Conservation (phyloP, 495 filamentous ascomycete species). For the Daldinia decipiens region DNA sequence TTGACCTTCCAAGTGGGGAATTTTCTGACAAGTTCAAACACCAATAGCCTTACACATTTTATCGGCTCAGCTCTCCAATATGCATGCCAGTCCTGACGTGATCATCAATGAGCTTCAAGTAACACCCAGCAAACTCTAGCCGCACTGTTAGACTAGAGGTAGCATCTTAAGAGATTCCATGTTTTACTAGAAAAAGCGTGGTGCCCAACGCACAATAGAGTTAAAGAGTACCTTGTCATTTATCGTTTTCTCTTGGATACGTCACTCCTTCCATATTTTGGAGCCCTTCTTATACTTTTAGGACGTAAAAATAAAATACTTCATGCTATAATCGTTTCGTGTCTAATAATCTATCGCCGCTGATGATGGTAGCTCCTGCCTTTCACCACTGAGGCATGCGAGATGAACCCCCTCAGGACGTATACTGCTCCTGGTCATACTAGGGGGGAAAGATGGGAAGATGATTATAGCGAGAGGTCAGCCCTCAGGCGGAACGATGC, state of each 20-base stretch:
- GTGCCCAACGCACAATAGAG: too few relatives aligned
- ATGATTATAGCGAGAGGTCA: not conserved
- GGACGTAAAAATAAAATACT: too few relatives aligned
- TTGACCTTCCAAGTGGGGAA: constrained; percentile 19
- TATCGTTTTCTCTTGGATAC: too few relatives aligned
- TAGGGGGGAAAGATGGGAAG: not conserved
- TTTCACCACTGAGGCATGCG: not conserved
- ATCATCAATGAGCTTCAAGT: not conserved
- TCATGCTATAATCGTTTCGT: too few relatives aligned
- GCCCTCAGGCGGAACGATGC: not conserved
- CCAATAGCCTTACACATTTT: constrained; percentile 20
- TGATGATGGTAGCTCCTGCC: not conserved
- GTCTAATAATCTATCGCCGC: not conserved
- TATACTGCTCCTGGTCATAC: not conserved
- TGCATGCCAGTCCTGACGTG: not conserved
- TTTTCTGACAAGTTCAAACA: not conserved
- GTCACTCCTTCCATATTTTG: too few relatives aligned
- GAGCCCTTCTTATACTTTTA: too few relatives aligned
- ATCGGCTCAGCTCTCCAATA: constrained; percentile 7
- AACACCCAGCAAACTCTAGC: not conserved
- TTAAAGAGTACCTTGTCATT: too few relatives aligned
- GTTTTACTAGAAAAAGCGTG: too few relatives aligned
- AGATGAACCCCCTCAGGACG: not conserved
- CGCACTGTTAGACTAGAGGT: not conserved
- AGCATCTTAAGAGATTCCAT: too few relatives aligned